phyloP scores from a whole-genome alignment of 129 eudicot species.

The Flaveria bidentis region DNA sequence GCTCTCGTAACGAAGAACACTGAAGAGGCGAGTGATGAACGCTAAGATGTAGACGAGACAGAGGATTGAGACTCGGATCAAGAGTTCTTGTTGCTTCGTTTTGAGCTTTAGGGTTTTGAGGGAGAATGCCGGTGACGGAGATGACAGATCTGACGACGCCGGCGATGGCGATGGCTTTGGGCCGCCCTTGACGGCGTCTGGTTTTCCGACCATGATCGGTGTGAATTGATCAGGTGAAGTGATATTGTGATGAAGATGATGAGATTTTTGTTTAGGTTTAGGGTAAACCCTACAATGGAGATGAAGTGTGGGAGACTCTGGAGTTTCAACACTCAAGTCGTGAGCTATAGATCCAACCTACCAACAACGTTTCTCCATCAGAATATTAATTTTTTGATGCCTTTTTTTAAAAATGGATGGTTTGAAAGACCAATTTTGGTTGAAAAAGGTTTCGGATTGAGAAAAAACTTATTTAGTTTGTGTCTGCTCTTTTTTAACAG shows the following conservation, averaged over 20 bases:
- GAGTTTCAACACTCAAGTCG: conserved; percentile 17
- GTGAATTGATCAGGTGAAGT: not conserved
- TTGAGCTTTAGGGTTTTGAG: conserved; percentile 66
- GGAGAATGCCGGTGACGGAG: conserved; percentile 28
- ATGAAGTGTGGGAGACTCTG: conserved; percentile 8
- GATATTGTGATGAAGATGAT: not conserved
- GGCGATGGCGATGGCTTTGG: not conserved
- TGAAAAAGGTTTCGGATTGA: no score
- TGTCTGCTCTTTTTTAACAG: no score
- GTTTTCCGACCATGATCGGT: conserved; percentile 43
- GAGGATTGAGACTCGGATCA: conserved; percentile 74
- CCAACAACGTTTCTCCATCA: conserved; percentile 3
- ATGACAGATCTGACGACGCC: conserved; percentile 21
- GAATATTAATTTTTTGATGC: not conserved
- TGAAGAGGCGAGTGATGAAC: conserved; percentile 77
- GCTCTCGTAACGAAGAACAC: conserved; percentile 82
- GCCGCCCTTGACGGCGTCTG: conserved; percentile 38
- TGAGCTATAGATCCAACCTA: conserved; percentile 17
- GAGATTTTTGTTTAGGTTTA: conserved; percentile 3
- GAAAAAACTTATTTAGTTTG: no score
- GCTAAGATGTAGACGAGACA: conserved; percentile 76
- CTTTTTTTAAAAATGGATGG: not conserved
- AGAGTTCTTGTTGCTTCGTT: conserved; percentile 87
- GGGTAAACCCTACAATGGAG: conserved; percentile 29
- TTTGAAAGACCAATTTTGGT: no score